Evolutionary conservation across 2,329 filamentous ascomycete species (phyloP).

Genomic region (Monilinia aucupariae): DNA sequence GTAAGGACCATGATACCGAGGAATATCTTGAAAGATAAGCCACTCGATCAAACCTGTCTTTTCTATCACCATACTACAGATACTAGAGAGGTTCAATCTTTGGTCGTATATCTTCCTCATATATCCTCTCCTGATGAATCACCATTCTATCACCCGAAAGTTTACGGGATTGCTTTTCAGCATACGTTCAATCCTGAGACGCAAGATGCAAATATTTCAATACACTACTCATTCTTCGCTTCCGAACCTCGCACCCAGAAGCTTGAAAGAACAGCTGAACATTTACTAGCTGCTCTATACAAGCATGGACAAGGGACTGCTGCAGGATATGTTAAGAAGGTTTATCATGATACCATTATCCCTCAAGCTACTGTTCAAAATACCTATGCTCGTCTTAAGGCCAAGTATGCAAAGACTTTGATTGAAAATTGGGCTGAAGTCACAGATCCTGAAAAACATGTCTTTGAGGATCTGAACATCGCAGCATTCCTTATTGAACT

Average conservation of each 20-base stretch:
- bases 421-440: slow-evolving; percentile 76
- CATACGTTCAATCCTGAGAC: slow-evolving; percentile 55
- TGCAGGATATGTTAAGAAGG: slow-evolving; percentile 70
- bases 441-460: slow-evolving; percentile 84
- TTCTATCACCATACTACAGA: slow-evolving; percentile 47
- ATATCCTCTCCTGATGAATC: slow-evolving; percentile 54
- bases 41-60: slow-evolving; percentile 77
- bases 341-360: slow-evolving; percentile 76
- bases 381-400: slow-evolving; percentile 75
- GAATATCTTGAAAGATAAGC: slow-evolving; percentile 68
- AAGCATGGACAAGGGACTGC: slow-evolving; percentile 66
- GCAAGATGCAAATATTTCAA: slow-evolving; percentile 47
- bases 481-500: slow-evolving; percentile 89
- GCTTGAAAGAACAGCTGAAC: slow-evolving; percentile 61
- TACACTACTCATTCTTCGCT: slow-evolving; percentile 55
- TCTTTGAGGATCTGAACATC: slow-evolving; percentile 90
- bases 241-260: slow-evolving; percentile 38
- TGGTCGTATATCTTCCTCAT: slow-evolving; percentile 78
- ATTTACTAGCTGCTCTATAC: slow-evolving; percentile 61
- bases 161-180: slow-evolving; percentile 68
- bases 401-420: slow-evolving; percentile 66
- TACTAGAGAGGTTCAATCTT: slow-evolving; percentile 37
- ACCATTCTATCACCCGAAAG: slow-evolving; percentile 83
- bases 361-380: slow-evolving; percentile 73
- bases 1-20: slow-evolving; percentile 76